Evolutionary conservation across 2,329 filamentous ascomycete species (phyloP).

Genomic region (Talaromyces sp.): DNA sequence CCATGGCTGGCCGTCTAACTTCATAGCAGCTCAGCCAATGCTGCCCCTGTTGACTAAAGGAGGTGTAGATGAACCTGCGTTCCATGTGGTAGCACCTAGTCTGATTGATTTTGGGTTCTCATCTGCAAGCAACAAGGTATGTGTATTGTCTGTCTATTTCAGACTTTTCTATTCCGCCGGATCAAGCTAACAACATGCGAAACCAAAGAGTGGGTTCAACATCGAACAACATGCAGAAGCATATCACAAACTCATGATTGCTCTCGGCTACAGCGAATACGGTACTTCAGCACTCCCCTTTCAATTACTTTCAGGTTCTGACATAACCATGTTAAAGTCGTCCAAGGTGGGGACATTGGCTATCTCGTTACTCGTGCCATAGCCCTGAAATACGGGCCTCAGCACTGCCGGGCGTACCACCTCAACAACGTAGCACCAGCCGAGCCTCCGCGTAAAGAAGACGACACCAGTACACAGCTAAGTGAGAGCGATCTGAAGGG

Average conservation of each 20-base stretch:
- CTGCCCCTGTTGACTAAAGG: background rate
- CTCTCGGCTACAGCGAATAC: background rate
- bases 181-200: background rate
- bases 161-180: background rate
- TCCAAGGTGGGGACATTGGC: background rate
- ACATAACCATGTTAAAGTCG: background rate
- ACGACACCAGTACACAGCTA: background rate
- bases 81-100: background rate
- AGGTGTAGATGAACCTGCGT: background rate
- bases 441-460: background rate
- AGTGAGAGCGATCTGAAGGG: background rate
- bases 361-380: background rate
- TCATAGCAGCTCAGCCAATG: conserved; percentile 5
- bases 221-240: background rate
- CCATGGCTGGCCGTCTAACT: conserved; percentile 14
- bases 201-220: background rate
- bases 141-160: background rate
- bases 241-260: background rate
- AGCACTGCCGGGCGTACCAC: background rate
- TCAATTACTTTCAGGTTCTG: background rate
- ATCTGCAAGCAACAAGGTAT: background rate
- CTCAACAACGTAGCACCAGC: background rate
- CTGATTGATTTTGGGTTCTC: background rate
- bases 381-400: background rate
- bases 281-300: background rate